Conservation (phyloP, 257 asterid species). For the Solanum raphanifolium region DNA sequence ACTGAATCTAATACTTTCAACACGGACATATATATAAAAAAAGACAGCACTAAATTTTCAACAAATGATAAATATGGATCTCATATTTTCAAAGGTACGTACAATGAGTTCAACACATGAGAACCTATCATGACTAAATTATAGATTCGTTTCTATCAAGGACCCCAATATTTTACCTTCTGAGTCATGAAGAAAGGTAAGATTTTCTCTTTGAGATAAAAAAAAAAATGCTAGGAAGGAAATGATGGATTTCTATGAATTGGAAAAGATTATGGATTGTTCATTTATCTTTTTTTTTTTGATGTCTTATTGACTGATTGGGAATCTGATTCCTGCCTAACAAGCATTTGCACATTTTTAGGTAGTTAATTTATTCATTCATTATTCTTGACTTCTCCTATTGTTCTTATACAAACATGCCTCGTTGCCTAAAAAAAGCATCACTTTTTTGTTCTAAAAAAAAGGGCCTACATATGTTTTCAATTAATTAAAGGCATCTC, state of each 20-base stretch:
- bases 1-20: neutral
- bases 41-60: neutral
- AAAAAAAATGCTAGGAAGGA: neutral
- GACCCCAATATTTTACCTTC: neutral
- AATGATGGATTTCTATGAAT: neutral
- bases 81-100: neutral
- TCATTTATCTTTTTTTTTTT: neutral
- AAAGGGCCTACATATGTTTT: neutral
- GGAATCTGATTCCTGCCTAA: neutral
- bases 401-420: neutral
- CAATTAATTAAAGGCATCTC: neutral
- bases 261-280: neutral
- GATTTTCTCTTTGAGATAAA: neutral
- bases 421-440: neutral
- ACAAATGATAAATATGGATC: neutral
- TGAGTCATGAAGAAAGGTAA: neutral
- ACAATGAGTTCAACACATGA: neutral
- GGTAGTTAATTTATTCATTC: neutral
- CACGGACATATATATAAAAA: neutral
- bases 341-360: neutral
- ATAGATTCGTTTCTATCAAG: neutral
- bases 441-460: neutral
- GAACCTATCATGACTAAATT: neutral
- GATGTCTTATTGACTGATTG: neutral
- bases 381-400: neutral